Evolutionary conservation across 306 rosid genomes (phyloP), one percentile per base, ranked within the genome.

Genomic region (Heteromeles arbutifolia): DNA sequence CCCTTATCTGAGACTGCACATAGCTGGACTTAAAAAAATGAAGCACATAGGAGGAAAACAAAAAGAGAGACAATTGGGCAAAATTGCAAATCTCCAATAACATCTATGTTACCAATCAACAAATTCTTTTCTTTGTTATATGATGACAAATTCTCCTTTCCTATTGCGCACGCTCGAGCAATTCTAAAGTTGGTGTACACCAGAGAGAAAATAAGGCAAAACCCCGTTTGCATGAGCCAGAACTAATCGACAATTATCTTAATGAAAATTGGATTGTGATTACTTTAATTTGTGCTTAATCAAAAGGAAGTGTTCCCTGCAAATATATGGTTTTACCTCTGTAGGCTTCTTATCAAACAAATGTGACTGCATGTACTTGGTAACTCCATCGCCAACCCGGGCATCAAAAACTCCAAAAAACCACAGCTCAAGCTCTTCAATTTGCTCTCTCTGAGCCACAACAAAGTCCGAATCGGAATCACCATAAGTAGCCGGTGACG

Each of bases 361-460:
- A 87, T 88, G 84, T 6, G 95, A 54, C 28, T 88, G 97, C 87
- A 94, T 77, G 79, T 78, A 88, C 77, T 90, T 88, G 82, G 85
- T 75, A 31, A 94, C 82, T 44, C 52, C 48, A 44, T 92, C 95
- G 59, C 96, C 98, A 57, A 92, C 74, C 25, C 74, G 43, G 61
- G 85, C 73, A 73, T 90, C 88, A 57, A 70, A 94, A 74, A 94
- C 93, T 78, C 95, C 98, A 34, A 88, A 92, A 76, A 88, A 82
- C 95, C 97, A 94, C 25, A 92, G 57, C 70, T 92, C 93, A 18
- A 82, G 77, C 68, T 86, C 85, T 52, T 80, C 89, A 50, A 81
- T 82, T 74, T 85, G 90, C 80, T 94, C 95, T 76, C 96, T 89
- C 56, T 88, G 95, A 4, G 77, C 96, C 86, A 85, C 96, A 28